These are phyloP conservation scores for Annulohypoxylon maeteangense DNA, from an alignment of 495 filamentous ascomycete species.

Conservation along the genomic window DNA sequence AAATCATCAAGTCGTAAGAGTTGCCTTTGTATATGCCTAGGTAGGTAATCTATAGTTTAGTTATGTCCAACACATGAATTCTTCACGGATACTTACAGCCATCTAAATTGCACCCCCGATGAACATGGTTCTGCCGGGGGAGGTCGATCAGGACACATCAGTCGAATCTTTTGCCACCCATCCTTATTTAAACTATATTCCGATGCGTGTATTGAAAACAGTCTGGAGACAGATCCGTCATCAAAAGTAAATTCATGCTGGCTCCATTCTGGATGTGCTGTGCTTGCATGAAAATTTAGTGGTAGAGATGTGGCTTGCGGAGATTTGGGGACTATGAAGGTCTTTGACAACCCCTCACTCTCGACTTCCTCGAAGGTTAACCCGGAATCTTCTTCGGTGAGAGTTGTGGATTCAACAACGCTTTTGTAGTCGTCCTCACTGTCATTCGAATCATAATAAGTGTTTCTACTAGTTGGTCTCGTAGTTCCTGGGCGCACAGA, in stretches of 20 bases:
- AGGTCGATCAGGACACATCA: background rate
- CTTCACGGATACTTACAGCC: background rate
- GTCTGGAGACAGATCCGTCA: background rate
- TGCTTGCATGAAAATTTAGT: background rate
- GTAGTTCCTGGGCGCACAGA: background rate
- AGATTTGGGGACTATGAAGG: background rate
- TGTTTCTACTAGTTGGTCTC: background rate
- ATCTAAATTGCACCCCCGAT: background rate
- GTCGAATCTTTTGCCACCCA: background rate
- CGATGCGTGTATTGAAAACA: background rate
- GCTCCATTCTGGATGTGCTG: background rate
- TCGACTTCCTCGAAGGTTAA: slow-evolving; percentile 6
- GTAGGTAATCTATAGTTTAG: background rate
- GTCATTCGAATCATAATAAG: background rate
- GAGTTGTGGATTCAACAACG: background rate
- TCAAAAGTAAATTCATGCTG: background rate
- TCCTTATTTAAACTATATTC: slow-evolving; percentile 9
- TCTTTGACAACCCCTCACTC: background rate
- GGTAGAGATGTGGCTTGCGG: background rate
- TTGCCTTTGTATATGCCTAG: background rate
- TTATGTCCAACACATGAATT: background rate
- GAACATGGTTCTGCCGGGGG: background rate
- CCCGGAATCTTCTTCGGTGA: background rate
- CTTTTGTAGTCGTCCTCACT: background rate
- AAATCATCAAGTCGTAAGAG: background rate